Evolutionary conservation across 139 green algal genomes (phyloP).

Genomic region (Eudorina sp.): DNA sequence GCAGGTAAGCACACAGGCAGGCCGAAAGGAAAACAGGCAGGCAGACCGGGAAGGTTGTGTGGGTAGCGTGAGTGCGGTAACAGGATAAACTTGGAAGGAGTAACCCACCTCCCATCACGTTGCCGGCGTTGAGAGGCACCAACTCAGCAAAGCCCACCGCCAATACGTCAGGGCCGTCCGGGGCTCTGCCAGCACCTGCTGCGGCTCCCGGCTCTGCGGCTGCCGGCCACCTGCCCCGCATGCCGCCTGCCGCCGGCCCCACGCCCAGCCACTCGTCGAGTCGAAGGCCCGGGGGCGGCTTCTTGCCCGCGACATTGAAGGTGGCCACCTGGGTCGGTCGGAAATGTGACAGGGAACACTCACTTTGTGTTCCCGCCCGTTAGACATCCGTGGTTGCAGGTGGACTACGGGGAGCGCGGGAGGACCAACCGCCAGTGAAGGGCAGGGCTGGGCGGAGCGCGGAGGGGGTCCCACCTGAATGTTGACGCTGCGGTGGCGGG

Average conservation of each 20-base stretch:
- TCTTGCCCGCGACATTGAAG: conserved; percentile 84
- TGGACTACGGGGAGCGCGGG: too few relatives aligned
- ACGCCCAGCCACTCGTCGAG: conserved; percentile 71
- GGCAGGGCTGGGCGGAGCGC: too few relatives aligned
- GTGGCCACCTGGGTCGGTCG: conserved; percentile 60
- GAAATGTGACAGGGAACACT: too few relatives aligned
- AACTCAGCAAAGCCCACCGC: conserved; percentile 89
- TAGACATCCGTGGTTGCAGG: too few relatives aligned
- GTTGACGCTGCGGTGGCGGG: not conserved
- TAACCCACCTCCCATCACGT: conserved; percentile 77
- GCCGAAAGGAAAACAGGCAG: not conserved
- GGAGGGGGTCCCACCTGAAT: conserved; percentile 67
- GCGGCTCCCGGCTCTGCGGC: not conserved
- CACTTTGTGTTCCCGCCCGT: too few relatives aligned
- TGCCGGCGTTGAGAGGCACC: conserved; percentile 83
- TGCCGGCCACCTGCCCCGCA: not conserved
- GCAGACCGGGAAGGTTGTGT: not conserved
- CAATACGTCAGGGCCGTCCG: conserved; percentile 69
- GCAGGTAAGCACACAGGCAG: not conserved
- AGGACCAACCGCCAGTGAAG: too few relatives aligned
- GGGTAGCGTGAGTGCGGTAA: not conserved
- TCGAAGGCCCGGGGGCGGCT: conserved; percentile 61
- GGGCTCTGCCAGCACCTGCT: not conserved
- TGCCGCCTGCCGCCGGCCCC: not conserved
- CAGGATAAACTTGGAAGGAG: too few relatives aligned